Percentiles rank a stretch among this genome's conserved stretches.
phyloP scores from a whole-genome alignment of 1,284 basidiomycete genomes.

The Boletus smithii region DNA sequence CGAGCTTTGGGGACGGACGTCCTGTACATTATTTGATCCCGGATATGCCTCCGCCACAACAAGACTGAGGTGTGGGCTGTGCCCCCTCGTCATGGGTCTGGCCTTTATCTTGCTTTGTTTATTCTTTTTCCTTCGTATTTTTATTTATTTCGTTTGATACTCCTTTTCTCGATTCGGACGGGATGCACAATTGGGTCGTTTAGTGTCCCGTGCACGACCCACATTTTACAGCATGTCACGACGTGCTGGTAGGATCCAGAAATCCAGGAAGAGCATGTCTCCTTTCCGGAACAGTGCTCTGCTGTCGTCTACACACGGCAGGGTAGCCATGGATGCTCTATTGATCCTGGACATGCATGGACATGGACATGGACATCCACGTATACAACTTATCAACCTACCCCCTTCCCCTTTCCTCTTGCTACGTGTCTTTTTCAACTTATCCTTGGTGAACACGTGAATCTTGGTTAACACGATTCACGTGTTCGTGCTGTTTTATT shows the following conservation, averaged over 20 bases:
- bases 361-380: conserved; percentile 4
- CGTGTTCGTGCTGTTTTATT: not conserved
- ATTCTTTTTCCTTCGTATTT: not conserved
- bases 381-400: conserved; percentile 13
- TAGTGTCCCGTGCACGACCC: conserved; percentile 3
- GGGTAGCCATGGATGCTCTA: not conserved
- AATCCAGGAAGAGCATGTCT: not conserved
- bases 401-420: not conserved
- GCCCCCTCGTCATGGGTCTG: conserved; percentile 1
- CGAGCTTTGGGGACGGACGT: conserved; percentile 24
- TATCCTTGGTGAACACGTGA: not conserved
- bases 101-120: not conserved
- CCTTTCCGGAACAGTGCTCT: not conserved
- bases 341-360: conserved; percentile 4
- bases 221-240: conserved; percentile 3
- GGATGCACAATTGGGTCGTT: not conserved
- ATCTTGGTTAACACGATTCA: not conserved
- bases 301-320: not conserved
- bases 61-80: conserved; percentile 21
- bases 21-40: conserved; percentile 40
- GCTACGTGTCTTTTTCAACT: not conserved
- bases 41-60: conserved; percentile 38
- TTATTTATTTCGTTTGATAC: conserved; percentile 11
- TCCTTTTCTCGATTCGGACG: conserved; percentile 1
- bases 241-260: conserved; percentile 6